phyloP scores from a whole-genome alignment of 352 stramenopile species.

The Elongisporangium anandrum region DNA sequence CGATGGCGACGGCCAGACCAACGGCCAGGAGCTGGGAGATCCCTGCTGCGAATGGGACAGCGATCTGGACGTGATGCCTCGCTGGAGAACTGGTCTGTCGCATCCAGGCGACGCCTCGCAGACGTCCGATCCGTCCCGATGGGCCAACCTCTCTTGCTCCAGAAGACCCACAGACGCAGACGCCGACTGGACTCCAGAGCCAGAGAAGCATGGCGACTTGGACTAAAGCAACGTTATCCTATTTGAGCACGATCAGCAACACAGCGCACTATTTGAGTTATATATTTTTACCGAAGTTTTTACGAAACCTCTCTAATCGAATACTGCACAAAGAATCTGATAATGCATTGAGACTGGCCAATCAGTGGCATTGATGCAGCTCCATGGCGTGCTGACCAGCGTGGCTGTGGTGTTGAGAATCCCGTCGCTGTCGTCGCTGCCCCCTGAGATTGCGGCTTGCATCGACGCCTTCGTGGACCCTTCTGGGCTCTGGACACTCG shows the following conservation, averaged over 20 bases:
- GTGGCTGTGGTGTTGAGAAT: not conserved
- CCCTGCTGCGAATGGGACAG: conserved; percentile 31
- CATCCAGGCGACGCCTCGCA: conserved; percentile 21
- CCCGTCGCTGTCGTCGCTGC: not conserved
- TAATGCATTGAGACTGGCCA: not conserved
- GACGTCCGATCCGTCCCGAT: conserved; percentile 20
- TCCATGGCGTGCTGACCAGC: not conserved
- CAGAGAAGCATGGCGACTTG: not conserved
- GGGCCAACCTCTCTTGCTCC: conserved; percentile 19
- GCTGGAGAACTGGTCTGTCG: conserved; percentile 21
- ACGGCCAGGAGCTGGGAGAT: conserved; percentile 58
- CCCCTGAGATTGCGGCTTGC: not conserved
- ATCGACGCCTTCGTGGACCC: not conserved
- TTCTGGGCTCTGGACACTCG: not conserved
- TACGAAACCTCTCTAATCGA: not conserved
- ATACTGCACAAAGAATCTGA: not conserved
- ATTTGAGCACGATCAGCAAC: too few relatives aligned
- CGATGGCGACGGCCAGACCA: conserved; percentile 46
- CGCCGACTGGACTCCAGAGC: not conserved
- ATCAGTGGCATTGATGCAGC: not conserved
- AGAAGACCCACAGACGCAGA: not conserved
- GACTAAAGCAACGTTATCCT: too few relatives aligned
- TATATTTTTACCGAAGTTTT: not conserved
- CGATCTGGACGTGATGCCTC: conserved; percentile 6
- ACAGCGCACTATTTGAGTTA: not conserved